A percentile compares a stretch with the other conserved stretches of the same genome.
Conservation (phyloP, 2,329 filamentous ascomycete species). For the Pyrenophora teres region DNA sequence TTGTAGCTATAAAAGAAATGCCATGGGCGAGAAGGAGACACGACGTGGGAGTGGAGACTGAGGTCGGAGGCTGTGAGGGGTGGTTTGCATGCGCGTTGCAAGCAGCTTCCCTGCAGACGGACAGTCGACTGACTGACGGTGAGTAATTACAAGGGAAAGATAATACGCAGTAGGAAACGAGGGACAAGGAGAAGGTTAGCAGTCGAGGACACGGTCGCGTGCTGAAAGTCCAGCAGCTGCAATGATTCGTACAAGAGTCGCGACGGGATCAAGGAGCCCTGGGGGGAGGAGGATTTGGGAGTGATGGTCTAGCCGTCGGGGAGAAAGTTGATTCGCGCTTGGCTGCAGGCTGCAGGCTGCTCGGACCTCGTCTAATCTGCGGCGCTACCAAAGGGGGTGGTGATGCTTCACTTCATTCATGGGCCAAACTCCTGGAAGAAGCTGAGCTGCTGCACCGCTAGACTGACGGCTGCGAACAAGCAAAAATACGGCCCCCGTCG, state of each 20-base stretch:
- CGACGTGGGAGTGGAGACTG: conserved; percentile 22
- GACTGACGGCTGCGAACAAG: neutral
- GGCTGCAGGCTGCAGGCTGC: conserved; percentile 26
- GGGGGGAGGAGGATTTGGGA: conserved; percentile 24
- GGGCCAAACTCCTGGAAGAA: conserved; percentile 7
- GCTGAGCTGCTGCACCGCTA: neutral
- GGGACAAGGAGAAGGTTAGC: conserved; percentile 31
- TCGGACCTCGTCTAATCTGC: conserved; percentile 20
- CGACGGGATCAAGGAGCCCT: conserved; percentile 28
- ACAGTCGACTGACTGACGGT: conserved; percentile 18
- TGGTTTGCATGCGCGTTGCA: conserved; percentile 33
- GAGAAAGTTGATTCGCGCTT: conserved; percentile 34
- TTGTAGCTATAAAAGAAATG: conserved; percentile 15
- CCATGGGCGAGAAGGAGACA: conserved; percentile 19
- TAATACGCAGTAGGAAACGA: conserved; percentile 15
- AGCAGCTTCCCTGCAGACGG: conserved; percentile 32
- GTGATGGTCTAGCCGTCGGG: conserved; percentile 18
- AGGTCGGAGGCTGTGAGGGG: conserved; percentile 25
- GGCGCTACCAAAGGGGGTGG: conserved; percentile 11
- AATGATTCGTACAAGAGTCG: conserved; percentile 18
- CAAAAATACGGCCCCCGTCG: neutral
- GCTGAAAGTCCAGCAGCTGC: conserved; percentile 28
- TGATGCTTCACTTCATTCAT: conserved; percentile 1
- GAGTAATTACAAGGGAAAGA: conserved; percentile 30
- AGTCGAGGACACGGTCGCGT: conserved; percentile 23